Evolutionary conservation across 345 rosid genomes (phyloP), one percentile per base, ranked within the genome.

Genomic region (Heritiera fomes): DNA sequence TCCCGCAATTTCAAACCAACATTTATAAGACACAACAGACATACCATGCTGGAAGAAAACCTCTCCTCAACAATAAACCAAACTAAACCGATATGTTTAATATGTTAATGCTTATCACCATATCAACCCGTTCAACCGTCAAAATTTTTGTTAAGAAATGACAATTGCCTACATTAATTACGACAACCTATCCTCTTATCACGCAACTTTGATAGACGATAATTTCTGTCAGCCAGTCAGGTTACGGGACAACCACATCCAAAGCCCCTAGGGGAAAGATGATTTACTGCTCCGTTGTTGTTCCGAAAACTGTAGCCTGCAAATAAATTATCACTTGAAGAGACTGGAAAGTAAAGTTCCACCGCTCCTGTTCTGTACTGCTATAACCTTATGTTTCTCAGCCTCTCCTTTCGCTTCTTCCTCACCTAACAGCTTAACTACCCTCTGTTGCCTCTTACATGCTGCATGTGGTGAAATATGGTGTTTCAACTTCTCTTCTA

Each of bases 291-390:
- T n/a, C 61, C n/a, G 20, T 15, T 17, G 59, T 4, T 13, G 67
- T 13, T 30, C 7, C 17, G 6, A 32, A 46, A 41, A n/a, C 0
- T 45, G 17, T 10, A 20, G 49, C 71, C 40, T 66, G 47, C 43
- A 7, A 75, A 75, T 7, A 38, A 38, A 45, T 60, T 56, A 77
- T 79, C 65, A 81, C 82, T 23, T 83, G 88, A 89, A 91, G 32
- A 91, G 82, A 72, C 84, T 84, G 63, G 88, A 88, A 72, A 87
- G 87, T 40, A 69, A 82, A 40, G 49, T 46, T 47, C 14, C 13
- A 56, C 47, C 78, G 52, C 23, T 75, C 7, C 81, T 80, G 80
- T 53, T 69, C 77, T 81, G 77, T n/a, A 56, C 43, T 59, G 55
- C 71, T 62, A 77, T 41, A 11, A 55, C 47, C 32, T 85, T 72